Evolutionary conservation across 768 basidiomycete species (phyloP), one percentile per base, ranked within the genome.

Genomic region (Lentinula raphanica): DNA sequence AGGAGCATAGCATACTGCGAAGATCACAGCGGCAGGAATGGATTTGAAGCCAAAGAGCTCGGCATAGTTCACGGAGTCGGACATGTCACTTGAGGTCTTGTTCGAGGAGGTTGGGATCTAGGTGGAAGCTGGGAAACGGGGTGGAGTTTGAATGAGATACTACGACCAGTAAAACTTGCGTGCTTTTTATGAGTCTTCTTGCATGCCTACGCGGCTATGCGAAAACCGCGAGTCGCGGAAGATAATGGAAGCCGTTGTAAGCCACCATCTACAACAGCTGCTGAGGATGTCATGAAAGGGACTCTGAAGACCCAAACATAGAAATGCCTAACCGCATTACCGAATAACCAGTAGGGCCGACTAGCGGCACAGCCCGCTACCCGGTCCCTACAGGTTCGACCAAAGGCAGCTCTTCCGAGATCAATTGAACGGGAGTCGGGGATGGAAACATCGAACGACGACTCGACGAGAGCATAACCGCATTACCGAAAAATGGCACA

Each of bases 1-100:
- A 31, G 64, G 64, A 13, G 63, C 39, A 53, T 72, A 73, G 13
- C 68, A 49, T 32, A 60, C 58, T 25, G 67, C 67, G 39, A 72
- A 68, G 49, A 72, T 56, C 29, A 60, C 56, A 2, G 67, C 67
- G 2, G 64, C 68, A 21, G 66, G 59, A 15, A 67, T 28, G 13
- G 66, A 66, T 23, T 65, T 48, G 29, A 65, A 56, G 5, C 65
- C 67, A 31, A 58, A 55, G 11, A 45, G 32, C 17, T 60, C 31
- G 19, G 64, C 66, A 56, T 62, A 66, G 60, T 66, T 63, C 17
- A 57, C 13, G 5, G 39, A 27, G 27, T 32, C 19, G 42, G 39
- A 42, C 54, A 45, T 44, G 29, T 31, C 51, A 5, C 42, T 23
- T 9, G 21, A 44, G 21, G n/a, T n/a, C n/a, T n/a, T 17, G 42